Base-by-base conservation (phyloP, 164 flowering plant species). In the Saururus chinensis region DNA sequence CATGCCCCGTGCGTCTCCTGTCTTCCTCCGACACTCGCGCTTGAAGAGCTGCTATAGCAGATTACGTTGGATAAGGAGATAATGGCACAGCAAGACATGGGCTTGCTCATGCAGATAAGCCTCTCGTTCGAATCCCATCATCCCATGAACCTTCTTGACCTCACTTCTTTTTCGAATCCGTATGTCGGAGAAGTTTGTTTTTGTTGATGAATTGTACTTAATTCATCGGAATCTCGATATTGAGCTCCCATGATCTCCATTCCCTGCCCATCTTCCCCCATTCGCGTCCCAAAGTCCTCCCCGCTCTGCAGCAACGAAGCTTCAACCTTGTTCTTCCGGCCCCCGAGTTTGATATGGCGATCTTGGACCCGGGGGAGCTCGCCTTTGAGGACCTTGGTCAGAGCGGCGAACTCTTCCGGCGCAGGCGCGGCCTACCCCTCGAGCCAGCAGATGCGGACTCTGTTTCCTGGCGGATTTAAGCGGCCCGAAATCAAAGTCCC, bases 401-500 rank as follows among this genome's bases (percentile, higher is more conserved):
- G 79, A 4, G 26, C 74, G 51, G 68, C 42, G 2, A 57, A 30
- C 16, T 51, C 51, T 19, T 57, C 62, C 40, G 26, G 37, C 21
- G 37, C 37, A 30, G 40, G 62, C 51, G 62, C 64, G 24, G 64
- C 72, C 16, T 60, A 59, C 49, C 56, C 69, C 3, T 49, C 53
- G 52, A 55, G 19, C 13, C 72, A 60, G 20, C 74, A 59, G 40
- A 77, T 78, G 1, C 68, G 87, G 40, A 88, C 92, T 0, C 64
- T 87, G 54, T 89, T 78, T 69, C 96, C 98, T 0, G 92, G 98
- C 25, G 96, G 97, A 9, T 85, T 78, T 74, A 86, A 88, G 77
- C 76, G 97, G 21, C 88, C 93, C 21, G 93, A 83, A 70, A 80
- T 92, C 65, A 82, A 73, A 54, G 86, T 92, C 21, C 98, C 96